These are phyloP conservation scores for Austroboletus festivus DNA, from an alignment of 768 basidiomycete genomes.

Conservation along the genomic window DNA sequence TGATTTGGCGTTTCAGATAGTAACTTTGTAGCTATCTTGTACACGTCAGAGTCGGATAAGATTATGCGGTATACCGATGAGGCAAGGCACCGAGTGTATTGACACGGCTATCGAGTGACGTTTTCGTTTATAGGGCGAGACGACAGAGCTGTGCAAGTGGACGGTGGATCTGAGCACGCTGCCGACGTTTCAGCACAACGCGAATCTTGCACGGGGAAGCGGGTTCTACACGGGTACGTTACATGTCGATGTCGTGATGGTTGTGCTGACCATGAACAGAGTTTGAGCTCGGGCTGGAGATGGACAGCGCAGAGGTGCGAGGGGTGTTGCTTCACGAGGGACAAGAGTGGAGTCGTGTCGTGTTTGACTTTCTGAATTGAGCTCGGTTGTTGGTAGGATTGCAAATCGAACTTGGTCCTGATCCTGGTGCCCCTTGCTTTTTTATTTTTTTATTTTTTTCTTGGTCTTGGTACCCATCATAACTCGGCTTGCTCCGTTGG, in stretches of 20 bases:
- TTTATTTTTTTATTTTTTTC: too few relatives aligned
- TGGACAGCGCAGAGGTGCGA: conserved; percentile 85
- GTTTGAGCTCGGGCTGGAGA: conserved; percentile 79
- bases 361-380: conserved; percentile 49
- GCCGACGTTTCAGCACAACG: conserved; percentile 75
- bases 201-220: conserved; percentile 47
- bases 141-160: conserved; percentile 78
- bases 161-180: conserved; percentile 78
- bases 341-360: conserved; percentile 78
- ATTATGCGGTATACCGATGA: conserved; percentile 85
- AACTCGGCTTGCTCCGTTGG: too few relatives aligned
- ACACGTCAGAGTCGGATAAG: conserved; percentile 70
- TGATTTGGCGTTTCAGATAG: conserved; percentile 50
- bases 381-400: not conserved
- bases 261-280: conserved; percentile 39
- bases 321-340: conserved; percentile 73
- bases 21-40: conserved; percentile 78
- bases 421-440: too few relatives aligned
- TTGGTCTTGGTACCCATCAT: too few relatives aligned
- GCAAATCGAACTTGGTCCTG: not conserved
- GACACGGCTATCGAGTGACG: conserved; percentile 22
- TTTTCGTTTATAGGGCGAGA: conserved; percentile 51
- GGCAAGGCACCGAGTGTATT: conserved; percentile 27
- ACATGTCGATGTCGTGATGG: not conserved
- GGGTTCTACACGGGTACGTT: conserved; percentile 76